These are phyloP conservation scores for Medicago ruthenica DNA, from an alignment of 306 rosid genomes.

Conservation along the genomic window DNA sequence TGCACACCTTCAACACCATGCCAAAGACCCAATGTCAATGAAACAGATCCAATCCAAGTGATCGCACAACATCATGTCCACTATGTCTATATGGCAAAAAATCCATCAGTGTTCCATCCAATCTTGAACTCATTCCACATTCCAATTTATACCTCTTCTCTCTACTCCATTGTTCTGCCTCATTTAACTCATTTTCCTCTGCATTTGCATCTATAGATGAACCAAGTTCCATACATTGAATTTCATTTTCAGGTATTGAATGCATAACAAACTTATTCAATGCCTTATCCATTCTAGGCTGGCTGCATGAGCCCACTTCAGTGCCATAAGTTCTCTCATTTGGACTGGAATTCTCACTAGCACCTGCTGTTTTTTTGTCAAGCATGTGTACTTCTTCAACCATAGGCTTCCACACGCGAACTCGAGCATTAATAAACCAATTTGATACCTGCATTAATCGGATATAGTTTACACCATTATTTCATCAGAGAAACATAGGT, in stretches of 20 bases:
- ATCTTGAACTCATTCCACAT: conserved; percentile 51
- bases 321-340: conserved; percentile 44
- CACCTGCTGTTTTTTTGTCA: conserved; percentile 60
- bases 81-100: conserved; percentile 66
- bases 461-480: no score
- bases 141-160: conserved; percentile 74
- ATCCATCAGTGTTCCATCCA: conserved; percentile 68
- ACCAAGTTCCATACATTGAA: conserved; percentile 42
- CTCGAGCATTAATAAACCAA: conserved; percentile 17
- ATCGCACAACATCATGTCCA: conserved; percentile 60
- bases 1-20: conserved; percentile 64
- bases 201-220: background rate
- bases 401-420: conserved; percentile 98
- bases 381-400: conserved; percentile 96
- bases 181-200: conserved; percentile 19
- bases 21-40: conserved; percentile 79
- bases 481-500: no score
- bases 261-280: conserved; percentile 37
- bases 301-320: conserved; percentile 45
- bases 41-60: conserved; percentile 71
- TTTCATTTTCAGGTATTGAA: conserved; percentile 45
- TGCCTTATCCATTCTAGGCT: conserved; percentile 33
- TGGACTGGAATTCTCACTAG: conserved; percentile 33
- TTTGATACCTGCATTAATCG: conserved; percentile 45
- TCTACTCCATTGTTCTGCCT: conserved; percentile 52